Conservation (phyloP, 1,284 basidiomycete genomes). For the Trichosporon asahii region DNA sequence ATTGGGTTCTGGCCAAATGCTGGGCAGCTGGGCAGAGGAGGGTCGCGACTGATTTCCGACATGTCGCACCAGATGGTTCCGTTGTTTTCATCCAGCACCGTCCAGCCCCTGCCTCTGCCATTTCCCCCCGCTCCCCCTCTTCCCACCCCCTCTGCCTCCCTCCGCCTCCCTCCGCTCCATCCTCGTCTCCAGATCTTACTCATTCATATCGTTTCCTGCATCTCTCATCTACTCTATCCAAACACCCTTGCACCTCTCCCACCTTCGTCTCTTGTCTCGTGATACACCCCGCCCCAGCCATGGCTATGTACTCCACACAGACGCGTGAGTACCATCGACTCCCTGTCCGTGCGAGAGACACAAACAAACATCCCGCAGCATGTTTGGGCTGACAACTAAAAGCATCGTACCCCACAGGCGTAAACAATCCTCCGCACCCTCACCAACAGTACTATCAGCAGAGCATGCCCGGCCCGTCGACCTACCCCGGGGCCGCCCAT, state of each 20-base stretch:
- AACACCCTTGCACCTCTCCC: neutral
- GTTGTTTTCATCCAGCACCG: neutral
- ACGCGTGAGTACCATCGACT: neutral
- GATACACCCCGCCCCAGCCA: neutral
- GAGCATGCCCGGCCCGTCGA: slow-evolving; percentile 1
- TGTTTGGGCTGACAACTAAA: neutral
- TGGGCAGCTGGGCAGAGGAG: neutral
- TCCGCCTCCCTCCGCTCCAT: neutral
- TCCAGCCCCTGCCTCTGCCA: slow-evolving; percentile 5
- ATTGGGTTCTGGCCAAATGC: neutral
- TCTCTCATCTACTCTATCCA: neutral
- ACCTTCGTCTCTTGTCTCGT: neutral
- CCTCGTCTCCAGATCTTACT: neutral
- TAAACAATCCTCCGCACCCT: slow-evolving; percentile 7
- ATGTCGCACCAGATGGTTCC: neutral
- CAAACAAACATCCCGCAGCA: slow-evolving; percentile 1
- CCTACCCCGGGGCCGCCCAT: neutral
- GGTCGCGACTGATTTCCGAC: slow-evolving; percentile 7
- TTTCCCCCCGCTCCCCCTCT: neutral
- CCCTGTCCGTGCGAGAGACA: neutral
- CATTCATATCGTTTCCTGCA: slow-evolving; percentile 2
- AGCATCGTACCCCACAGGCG: neutral
- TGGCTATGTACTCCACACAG: slow-evolving; percentile 5
- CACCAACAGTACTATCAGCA: slow-evolving; percentile 1
- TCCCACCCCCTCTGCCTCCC: neutral